Evolutionary conservation across 78 protist genomes (phyloP), one percentile per base, ranked within the genome.

Genomic region (Diacronema lutheri): DNA sequence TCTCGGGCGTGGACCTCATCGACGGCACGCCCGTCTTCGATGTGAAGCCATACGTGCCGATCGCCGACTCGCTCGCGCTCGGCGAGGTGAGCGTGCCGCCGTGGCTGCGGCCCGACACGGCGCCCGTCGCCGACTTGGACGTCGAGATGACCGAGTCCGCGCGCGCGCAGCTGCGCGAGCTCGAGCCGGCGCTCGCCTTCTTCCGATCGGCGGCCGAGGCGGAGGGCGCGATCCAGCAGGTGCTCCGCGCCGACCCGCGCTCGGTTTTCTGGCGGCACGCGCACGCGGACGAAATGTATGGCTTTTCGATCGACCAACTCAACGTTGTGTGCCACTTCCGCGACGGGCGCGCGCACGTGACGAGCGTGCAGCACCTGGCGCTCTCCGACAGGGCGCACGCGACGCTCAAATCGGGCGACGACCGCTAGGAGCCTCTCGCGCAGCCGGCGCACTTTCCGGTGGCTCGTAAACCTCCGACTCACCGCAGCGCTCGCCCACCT

Each of bases 21-120:
- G 85, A 81, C 29, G 77, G 86, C 29, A 81, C 86, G 23, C 78
- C 86, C 19, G 29, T 81, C 3, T 44, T 81, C 61, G 86, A 81
- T 37, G 78, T 81, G 61, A 81, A 81, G 86, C 86, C 86, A 7
- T 81, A 65, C 77, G 68, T 81, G 29, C 86, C 86, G 16, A 16
- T 58, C 46, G 56, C 76, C 31, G 74, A 61, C 44, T 0, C 50
- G 25, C 66, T 57, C 29, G 50, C 58, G n/a, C 50, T 7, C 50
- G 50, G 16, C 16, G 50, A 44, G 50, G 50, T 44, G 50, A 3
- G 50, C 16, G 50, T 44, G 50, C 50, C 50, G 50, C 7, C 16
- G 50, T 44, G 50, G 50, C 50, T 44, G 3, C 50, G 50, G 7
- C 50, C 50, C 16, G 50, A 44, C 16, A 44, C 50, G 16, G 50